These are phyloP conservation scores for Collybia sordida DNA, from an alignment of 768 basidiomycete species.

Conservation along the genomic window DNA sequence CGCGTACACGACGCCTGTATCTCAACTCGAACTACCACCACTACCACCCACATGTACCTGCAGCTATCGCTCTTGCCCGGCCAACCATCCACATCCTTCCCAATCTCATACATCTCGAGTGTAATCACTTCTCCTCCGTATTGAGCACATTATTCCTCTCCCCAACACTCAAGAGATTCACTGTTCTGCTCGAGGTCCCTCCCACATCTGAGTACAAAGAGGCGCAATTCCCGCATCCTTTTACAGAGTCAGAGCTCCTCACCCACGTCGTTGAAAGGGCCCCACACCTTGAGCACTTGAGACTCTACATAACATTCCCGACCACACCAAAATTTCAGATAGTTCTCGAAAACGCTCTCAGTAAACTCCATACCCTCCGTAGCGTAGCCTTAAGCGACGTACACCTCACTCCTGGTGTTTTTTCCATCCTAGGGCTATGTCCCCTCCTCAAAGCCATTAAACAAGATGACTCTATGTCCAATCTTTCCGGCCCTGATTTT, in stretches of 20 bases:
- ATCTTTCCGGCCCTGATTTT: not conserved
- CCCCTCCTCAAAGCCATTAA: slow-evolving; percentile 1
- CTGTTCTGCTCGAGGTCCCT: not conserved
- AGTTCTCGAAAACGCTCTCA: slow-evolving; percentile 4
- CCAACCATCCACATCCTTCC: slow-evolving; percentile 12
- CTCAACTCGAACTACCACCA: slow-evolving; percentile 1
- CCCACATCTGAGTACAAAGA: too few species aligned
- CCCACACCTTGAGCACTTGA: slow-evolving; percentile 7
- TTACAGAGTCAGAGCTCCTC: too few species aligned
- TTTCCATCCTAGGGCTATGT: slow-evolving; percentile 12
- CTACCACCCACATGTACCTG: slow-evolving; percentile 4
- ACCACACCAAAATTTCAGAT: slow-evolving; percentile 6
- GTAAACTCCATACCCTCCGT: slow-evolving; percentile 13
- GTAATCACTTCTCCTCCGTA: slow-evolving; percentile 2
- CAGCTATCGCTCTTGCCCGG: slow-evolving; percentile 8
- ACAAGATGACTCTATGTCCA: too few species aligned
- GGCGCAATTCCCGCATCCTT: slow-evolving; percentile 4
- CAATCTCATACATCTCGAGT: slow-evolving; percentile 15
- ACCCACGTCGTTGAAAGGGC: slow-evolving; percentile 7
- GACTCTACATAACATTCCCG: slow-evolving; percentile 3
- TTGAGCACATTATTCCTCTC: slow-evolving; percentile 10
- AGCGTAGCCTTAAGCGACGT: slow-evolving; percentile 6
- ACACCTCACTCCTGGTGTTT: slow-evolving; percentile 6
- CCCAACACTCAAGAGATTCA: slow-evolving; percentile 7
- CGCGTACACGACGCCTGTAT: slow-evolving; percentile 18